Evolutionary conservation across 148 eudicot species (phyloP).

Genomic region (Linanthus parryae): DNA sequence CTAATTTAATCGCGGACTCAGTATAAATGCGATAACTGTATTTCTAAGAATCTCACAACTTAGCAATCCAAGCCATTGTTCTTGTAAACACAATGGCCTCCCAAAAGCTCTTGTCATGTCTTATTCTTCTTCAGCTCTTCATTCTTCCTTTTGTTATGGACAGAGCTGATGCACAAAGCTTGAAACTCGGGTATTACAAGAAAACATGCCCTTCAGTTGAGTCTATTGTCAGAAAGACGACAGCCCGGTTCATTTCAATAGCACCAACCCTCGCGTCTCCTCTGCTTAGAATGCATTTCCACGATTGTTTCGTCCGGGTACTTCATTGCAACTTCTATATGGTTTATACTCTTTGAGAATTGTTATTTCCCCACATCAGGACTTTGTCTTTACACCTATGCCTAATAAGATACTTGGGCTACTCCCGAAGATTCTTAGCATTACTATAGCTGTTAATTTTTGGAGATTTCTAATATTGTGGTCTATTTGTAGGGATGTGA

Average conservation of each 20-base stretch:
- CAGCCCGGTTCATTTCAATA: conserved; percentile 16
- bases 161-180: conserved; percentile 15
- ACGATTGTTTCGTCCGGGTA: conserved; percentile 61
- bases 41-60: no score
- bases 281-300: conserved; percentile 48
- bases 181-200: conserved; percentile 16
- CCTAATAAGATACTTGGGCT: no score
- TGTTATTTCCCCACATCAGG: no score
- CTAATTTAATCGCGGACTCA: no score
- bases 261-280: conserved; percentile 38
- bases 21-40: no score
- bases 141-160: background rate
- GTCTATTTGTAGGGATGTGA: conserved; percentile 60
- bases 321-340: background rate
- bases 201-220: conserved; percentile 30
- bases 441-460: no score
- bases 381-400: no score
- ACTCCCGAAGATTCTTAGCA: no score
- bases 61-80: no score
- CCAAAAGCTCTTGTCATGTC: background rate
- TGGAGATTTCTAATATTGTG: no score
- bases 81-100: background rate
- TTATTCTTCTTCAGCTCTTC: background rate
- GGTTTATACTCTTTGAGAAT: no score
- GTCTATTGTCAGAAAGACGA: conserved; percentile 20